Evolutionary conservation across 495 filamentous ascomycete species (phyloP), one percentile per base, ranked within the genome.

Genomic region (Hypoxylon subgilvum): DNA sequence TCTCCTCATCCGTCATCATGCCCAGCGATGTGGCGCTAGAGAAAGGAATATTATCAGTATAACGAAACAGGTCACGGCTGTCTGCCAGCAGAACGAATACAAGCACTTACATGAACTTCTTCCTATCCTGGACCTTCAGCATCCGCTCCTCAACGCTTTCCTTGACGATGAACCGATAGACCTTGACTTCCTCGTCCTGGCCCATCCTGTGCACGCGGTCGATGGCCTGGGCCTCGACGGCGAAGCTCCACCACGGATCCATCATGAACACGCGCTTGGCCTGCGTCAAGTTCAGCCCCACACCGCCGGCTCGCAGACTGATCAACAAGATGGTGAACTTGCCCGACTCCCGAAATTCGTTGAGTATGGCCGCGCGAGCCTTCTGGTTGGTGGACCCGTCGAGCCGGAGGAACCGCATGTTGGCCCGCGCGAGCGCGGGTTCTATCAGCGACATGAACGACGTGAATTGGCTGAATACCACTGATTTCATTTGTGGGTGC

Each of bases 191-290:
- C 23, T 86, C 82, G 23, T 86, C 82, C 69, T 99, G 95, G 0
- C 95, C 95, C 93, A 99, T 96, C 6, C 95, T 85, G 74, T 99
- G 95, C n/a, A 99, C 92, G 3, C 95, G 88, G 76, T 99, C 95
- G 61, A 99, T 96, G 18, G 95, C 95, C 70, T 99, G 95, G 7
- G 92, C 91, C 72, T 99, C 95, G 18, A 97, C 85, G 2, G 95
- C 92, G 70, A 90, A 97, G 59, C 90, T 94, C 95, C 95, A 99
- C 95, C 95, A 99, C 0, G 95, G 93, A 72, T 99, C 95, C 93
- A 97, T 96, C 88, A 99, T 91, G 70, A 87, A 97, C 8, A 97
- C 95, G 46, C 88, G 78, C 60, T 86, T 89, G 12, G 94, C 94
- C 46, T 83, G 83, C 3, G 92, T 97, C 35, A 99, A 78, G 66